Base-by-base conservation (phyloP, 2,329 filamentous ascomycete genomes). In the Bipolaris cookei region DNA sequence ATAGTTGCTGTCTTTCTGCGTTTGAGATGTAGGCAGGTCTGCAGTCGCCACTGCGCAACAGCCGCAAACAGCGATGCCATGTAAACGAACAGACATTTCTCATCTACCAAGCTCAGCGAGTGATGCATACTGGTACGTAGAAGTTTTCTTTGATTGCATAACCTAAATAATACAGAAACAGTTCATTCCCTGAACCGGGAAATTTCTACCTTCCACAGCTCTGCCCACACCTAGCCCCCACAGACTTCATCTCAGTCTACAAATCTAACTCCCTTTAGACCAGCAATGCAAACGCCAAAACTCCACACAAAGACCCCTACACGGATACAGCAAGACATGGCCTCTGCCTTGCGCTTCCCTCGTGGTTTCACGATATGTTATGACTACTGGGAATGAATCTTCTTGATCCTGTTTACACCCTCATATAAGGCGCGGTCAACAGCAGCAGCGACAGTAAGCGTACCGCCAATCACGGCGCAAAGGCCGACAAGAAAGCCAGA, bases 391-490 rank as follows among this genome's bases (percentile, higher is more conserved):
- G 83, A 81, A 73, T 89, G 91, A 76, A 97, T 77, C 84, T 99
- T 99, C 85, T 90, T 96, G 63, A 98, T 82, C 73, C 90, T 86
- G 56, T 88, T 86, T 2, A 86, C 85, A 39, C 95, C 95, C 79
- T 99, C 95, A 70, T 97, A 99, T 59, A 98, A 78, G 47, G 90
- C 91, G 54, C 96, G 86, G 75, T 99, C 95, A 30, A 99, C 82
- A 4, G 95, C 95, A 5, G 96, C 95, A 10, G 95, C 95, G 16
- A 99, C 95, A 0, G 95, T 99, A 65, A 99, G 79, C 0, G 95
- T 99, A 66, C 95, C 95, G 60, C 95, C 95, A 48, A 99, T 88
- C 59, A 98, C 90, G 35, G 94, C 94, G 76, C 95, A 99, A 18
- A 99, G 86, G 45, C 95, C 95, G 1, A 95, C 94, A 56, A 99